Percentiles rank a stretch among this genome's conserved stretches.
Conservation (phyloP, 768 basidiomycete genomes). For the Amanita phalloides region DNA sequence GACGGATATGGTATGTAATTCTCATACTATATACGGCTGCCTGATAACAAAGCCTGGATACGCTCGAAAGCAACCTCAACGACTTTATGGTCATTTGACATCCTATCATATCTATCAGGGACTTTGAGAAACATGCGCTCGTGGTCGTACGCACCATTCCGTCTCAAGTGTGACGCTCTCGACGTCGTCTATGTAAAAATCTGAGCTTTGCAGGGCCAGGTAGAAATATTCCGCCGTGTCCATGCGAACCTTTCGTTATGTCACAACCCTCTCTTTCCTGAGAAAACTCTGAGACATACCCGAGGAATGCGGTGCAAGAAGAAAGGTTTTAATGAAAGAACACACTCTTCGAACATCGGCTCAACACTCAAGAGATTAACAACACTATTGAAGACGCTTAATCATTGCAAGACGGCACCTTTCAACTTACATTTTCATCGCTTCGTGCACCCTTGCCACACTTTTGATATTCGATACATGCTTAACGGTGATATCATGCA, state of each 20-base stretch:
- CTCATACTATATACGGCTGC: background rate
- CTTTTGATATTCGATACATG: slow-evolving; percentile 69
- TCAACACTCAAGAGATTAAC: slow-evolving; percentile 51
- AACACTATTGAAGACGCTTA: slow-evolving; percentile 32
- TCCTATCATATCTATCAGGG: background rate
- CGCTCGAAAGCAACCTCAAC: background rate
- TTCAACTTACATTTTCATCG: slow-evolving; percentile 66
- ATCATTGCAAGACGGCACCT: background rate
- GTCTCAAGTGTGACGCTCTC: slow-evolving; percentile 73
- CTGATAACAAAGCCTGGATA: background rate
- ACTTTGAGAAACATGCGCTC: background rate
- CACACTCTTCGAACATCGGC: slow-evolving; percentile 30
- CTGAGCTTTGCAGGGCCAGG: slow-evolving; percentile 59
- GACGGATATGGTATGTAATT: slow-evolving; percentile 1
- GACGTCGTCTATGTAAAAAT: slow-evolving; percentile 55
- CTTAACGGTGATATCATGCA: slow-evolving; percentile 48
- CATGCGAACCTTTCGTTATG: slow-evolving; percentile 50
- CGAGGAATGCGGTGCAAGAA: slow-evolving; percentile 74
- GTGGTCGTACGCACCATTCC: slow-evolving; percentile 48
- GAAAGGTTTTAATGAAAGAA: slow-evolving; percentile 43
- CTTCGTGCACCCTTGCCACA: slow-evolving; percentile 67
- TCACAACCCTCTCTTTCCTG: background rate
- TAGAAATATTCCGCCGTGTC: slow-evolving; percentile 81
- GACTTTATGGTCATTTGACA: slow-evolving; percentile 2
- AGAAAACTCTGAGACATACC: slow-evolving; percentile 25